Base-by-base conservation (phyloP, 495 filamentous ascomycete genomes). In the Penicillium turbatum region DNA sequence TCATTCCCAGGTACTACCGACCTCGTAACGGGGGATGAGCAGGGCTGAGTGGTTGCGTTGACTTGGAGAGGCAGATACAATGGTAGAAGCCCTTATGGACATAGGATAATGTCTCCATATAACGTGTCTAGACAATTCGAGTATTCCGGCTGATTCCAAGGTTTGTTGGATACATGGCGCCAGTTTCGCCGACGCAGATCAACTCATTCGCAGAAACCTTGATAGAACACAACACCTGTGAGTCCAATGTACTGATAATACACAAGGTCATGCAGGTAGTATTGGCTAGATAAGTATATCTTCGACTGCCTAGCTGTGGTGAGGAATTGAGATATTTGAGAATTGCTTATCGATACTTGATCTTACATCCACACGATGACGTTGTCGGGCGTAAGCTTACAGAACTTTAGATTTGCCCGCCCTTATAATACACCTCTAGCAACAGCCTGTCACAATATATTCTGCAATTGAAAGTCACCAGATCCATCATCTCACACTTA, bases 311-410 rank as follows among this genome's bases (percentile, higher is more conserved):
- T 24, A 24, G 4, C n/a, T 27, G 9, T 31, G 5, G n/a, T 31
- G 27, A 17, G 27, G 21, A 24, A 24, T 24, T 4, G 21, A 29
- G 16, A 16, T 37, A 37, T 24, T 11, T 6, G 15, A 30, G 6
- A 21, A 27, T 42, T 43, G 8, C 32, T 37, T 37, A 48, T 48
- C 37, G 13, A 34, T 32, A 34, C 36, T 32, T 38, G 53, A 43
- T 49, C n/a, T 30, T 7, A 21, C 42, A 2, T 24, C 15, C 7
- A 27, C 9, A n/a, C 32, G 48, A 56, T 56, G 54, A 56, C 54
- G 48, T 56, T 52, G 41, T 39, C 30, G 48, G 39, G 16, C 54
- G 48, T 52, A 40, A 49, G 7, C 24, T 13, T 30, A 44, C 44
- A 32, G 30, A 31, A 44, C 37, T 32, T 19, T 15, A 37, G 5